Conservation (phyloP, 495 filamentous ascomycete species). For the Aspergillus affinis region DNA sequence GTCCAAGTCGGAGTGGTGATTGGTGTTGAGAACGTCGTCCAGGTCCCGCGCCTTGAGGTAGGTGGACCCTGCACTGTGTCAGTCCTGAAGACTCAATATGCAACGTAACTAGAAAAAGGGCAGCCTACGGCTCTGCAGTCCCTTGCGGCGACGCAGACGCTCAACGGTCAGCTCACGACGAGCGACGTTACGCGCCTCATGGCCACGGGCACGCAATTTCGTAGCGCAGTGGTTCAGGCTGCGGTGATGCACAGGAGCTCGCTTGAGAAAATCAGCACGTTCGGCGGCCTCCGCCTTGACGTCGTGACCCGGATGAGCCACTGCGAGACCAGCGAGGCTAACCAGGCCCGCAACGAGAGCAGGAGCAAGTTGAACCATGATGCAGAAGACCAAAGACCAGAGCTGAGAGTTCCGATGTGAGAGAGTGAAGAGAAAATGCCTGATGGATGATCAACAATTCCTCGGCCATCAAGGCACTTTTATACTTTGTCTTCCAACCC, state of each 20-base stretch:
- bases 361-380: slow-evolving; percentile 11
- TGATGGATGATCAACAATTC: neutral
- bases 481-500: neutral
- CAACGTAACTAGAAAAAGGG: slow-evolving; percentile 39
- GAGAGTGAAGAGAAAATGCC: neutral
- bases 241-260: slow-evolving; percentile 31
- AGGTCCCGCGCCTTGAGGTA: slow-evolving; percentile 19
- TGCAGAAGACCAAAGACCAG: neutral
- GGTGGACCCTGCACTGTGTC: slow-evolving; percentile 39
- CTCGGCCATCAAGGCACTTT: neutral
- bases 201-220: slow-evolving; percentile 50
- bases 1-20: slow-evolving; percentile 27
- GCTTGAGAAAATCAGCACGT: slow-evolving; percentile 42
- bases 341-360: slow-evolving; percentile 19
- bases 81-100: slow-evolving; percentile 22
- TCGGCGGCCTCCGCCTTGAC: slow-evolving; percentile 44
- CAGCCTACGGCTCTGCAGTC: slow-evolving; percentile 21
- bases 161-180: slow-evolving; percentile 40
- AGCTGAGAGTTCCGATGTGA: neutral
- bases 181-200: slow-evolving; percentile 42
- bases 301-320: slow-evolving; percentile 51
- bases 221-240: slow-evolving; percentile 49
- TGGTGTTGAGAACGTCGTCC: slow-evolving; percentile 13
- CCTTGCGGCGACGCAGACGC: slow-evolving; percentile 29
- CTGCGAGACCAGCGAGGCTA: slow-evolving; percentile 18